Evolutionary conservation across 495 filamentous ascomycete genomes (phyloP).

Genomic region (Daldinia childiae): DNA sequence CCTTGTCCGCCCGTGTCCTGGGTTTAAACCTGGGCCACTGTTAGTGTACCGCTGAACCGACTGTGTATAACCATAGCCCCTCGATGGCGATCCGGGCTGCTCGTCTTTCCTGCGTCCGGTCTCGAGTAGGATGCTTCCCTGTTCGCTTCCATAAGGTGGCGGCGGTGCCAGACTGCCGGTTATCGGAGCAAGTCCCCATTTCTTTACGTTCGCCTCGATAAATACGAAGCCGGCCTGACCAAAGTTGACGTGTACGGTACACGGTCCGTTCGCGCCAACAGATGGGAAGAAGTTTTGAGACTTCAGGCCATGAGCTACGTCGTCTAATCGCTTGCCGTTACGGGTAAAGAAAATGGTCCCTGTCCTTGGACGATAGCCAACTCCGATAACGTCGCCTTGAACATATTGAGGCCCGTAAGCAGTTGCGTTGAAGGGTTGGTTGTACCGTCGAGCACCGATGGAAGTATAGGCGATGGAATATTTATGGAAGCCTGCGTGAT

Average conservation of each 20-base stretch:
- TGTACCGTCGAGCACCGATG: conserved; percentile 83
- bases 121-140: conserved; percentile 93
- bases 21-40: conserved; percentile 47
- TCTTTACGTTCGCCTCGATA: conserved; percentile 99
- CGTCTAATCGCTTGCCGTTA: conserved; percentile 96
- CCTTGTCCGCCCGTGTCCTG: conserved; percentile 61
- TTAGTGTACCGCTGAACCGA: conserved; percentile 51
- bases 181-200: conserved; percentile 97
- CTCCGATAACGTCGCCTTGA: conserved; percentile 95
- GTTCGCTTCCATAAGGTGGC: conserved; percentile 94
- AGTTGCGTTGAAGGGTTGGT: conserved; percentile 85
- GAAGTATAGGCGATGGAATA: conserved; percentile 91
- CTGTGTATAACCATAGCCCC: conserved; percentile 59
- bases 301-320: conserved; percentile 91
- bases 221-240: conserved; percentile 98
- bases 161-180: conserved; percentile 94
- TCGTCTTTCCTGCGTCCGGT: conserved; percentile 71
- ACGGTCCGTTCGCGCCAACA: conserved; percentile 91
- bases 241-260: conserved; percentile 94
- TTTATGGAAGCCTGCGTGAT: conserved; percentile 80
- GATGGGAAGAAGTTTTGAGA: conserved; percentile 97
- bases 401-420: conserved; percentile 83
- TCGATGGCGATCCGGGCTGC: conserved; percentile 68
- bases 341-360: conserved; percentile 98
- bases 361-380: conserved; percentile 93